A percentile compares a stretch with the other conserved stretches of the same genome.
phyloP scores from a whole-genome alignment of 768 basidiomycete genomes.

The Phylloporus sp. region DNA sequence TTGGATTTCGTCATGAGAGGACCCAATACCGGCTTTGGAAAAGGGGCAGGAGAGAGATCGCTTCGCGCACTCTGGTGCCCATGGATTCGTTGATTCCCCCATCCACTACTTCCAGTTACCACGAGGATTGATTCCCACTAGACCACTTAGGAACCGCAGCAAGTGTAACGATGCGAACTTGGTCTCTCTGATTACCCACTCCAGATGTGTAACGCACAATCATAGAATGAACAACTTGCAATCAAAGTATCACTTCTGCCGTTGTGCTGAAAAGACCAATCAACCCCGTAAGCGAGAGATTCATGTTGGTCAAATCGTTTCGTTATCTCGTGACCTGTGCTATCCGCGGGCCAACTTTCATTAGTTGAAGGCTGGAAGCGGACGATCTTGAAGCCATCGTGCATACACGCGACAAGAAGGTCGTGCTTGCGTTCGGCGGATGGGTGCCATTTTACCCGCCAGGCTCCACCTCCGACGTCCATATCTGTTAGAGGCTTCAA shows the following conservation, averaged over 20 bases:
- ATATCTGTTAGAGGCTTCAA: slow-evolving; percentile 49
- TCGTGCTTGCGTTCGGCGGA: slow-evolving; percentile 57
- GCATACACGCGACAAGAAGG: slow-evolving; percentile 95
- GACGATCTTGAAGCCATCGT: slow-evolving; percentile 89
- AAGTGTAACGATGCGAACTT: neutral
- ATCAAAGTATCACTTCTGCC: slow-evolving; percentile 46
- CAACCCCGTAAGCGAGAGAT: slow-evolving; percentile 86
- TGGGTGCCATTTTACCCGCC: slow-evolving; percentile 97
- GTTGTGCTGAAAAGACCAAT: slow-evolving; percentile 63
- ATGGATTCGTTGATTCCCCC: slow-evolving; percentile 2
- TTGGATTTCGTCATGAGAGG: slow-evolving; percentile 62
- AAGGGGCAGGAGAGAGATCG: slow-evolving; percentile 21
- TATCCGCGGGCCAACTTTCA: slow-evolving; percentile 8
- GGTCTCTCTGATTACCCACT: slow-evolving; percentile 39
- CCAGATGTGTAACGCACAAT: slow-evolving; percentile 82
- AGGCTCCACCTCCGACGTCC: slow-evolving; percentile 85
- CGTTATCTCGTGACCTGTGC: slow-evolving; percentile 35
- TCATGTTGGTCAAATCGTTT: slow-evolving; percentile 69
- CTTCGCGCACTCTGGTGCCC: slow-evolving; percentile 10
- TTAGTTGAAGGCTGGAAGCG: slow-evolving; percentile 16
- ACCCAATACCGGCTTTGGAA: slow-evolving; percentile 52
- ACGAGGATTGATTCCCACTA: slow-evolving; percentile 1
- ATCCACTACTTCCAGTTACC: neutral
- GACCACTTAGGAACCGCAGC: neutral
- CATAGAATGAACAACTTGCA: slow-evolving; percentile 94